Evolutionary conservation across 345 rosid genomes (phyloP), one percentile per base, ranked within the genome.

Genomic region (Moricandia arvensis): DNA sequence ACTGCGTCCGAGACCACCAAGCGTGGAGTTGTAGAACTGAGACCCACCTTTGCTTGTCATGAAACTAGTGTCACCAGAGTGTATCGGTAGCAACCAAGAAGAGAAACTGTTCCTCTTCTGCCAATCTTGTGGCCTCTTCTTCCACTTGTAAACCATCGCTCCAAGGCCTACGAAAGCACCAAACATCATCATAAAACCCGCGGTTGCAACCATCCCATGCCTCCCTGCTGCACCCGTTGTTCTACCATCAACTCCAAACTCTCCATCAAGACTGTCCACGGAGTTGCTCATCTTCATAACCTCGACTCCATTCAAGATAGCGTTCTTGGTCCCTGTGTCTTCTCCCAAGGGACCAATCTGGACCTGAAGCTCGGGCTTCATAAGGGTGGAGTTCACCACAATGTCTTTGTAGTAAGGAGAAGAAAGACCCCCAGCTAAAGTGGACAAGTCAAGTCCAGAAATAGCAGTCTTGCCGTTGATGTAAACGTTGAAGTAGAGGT

Each of bases 101-200:
- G 96, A 90, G 74, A 88, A 87, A 75, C 93, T 88, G 21, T 88
- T 88, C 80, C 89, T 85, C 83, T 76, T 86, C 55, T 88, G 91
- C 96, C 96, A 90, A 81, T 90, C 93, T 68, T 88, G 88, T 11
- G 96, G 96, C 5, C 93, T 81, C 77, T 81, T 90, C 58, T 83
- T 89, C 96, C 93, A 88, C 55, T 76, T 90, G 37, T 86, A 74
- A 58, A 90, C 87, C 93, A 90, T 88, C 3, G 96, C 91, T 18
- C 93, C 93, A 33, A 90, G 87, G 7, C 96, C 96, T 12, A 83
- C 80, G 59, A 90, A 85, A 2, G 96, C 96, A 1, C 96, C 96
- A 53, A 90, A 90, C 96, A 88, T 88, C 96, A 90, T 86, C 3
- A 84, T 89, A 17, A 90, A 88, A 0, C 96, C 96, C 0, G 88